A percentile compares a stretch with the other conserved stretches of the same genome.
These are phyloP conservation scores for Penicillium glabrum DNA, from an alignment of 2,329 filamentous ascomycete species.

Conservation along the genomic window DNA sequence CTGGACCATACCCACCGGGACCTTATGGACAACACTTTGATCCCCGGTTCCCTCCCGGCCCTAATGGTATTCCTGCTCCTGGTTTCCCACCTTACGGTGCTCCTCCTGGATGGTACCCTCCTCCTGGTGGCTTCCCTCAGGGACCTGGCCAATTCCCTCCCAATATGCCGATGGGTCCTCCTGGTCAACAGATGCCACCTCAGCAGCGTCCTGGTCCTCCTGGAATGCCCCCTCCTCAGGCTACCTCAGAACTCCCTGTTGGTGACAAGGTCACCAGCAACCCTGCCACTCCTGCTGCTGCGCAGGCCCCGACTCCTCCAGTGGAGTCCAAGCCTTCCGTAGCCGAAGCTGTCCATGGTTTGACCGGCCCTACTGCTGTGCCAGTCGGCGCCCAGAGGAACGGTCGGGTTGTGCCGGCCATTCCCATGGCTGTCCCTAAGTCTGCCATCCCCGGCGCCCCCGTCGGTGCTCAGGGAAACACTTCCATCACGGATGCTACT, in stretches of 20 bases:
- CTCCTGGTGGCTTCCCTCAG: constrained; percentile 70
- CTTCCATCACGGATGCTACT: constrained; percentile 48
- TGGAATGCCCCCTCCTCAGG: constrained; percentile 27
- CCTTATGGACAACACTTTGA: constrained; percentile 47
- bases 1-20: constrained; percentile 42
- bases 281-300: constrained; percentile 36
- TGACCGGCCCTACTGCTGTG: constrained; percentile 24
- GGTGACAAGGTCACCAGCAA: constrained; percentile 39
- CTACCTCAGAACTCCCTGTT: constrained; percentile 46
- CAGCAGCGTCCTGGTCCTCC: constrained; percentile 37
- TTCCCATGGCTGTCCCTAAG: constrained; percentile 43
- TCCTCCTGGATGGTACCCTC: constrained; percentile 74
- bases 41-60: constrained; percentile 56
- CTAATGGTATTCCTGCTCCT: constrained; percentile 27
- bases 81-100: constrained; percentile 73
- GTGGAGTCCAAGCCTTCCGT: constrained; percentile 41
- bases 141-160: constrained; percentile 65
- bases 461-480: constrained; percentile 28
- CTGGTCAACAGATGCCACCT: constrained; percentile 45
- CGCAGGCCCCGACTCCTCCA: constrained; percentile 36
- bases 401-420: constrained; percentile 46
- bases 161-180: constrained; percentile 57
- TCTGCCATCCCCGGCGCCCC: constrained; percentile 20
- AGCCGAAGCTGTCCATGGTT: constrained; percentile 35
- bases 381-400: constrained; percentile 36